Base-by-base conservation (phyloP, 2,329 filamentous ascomycete species). In the Diplodia sapinea region DNA sequence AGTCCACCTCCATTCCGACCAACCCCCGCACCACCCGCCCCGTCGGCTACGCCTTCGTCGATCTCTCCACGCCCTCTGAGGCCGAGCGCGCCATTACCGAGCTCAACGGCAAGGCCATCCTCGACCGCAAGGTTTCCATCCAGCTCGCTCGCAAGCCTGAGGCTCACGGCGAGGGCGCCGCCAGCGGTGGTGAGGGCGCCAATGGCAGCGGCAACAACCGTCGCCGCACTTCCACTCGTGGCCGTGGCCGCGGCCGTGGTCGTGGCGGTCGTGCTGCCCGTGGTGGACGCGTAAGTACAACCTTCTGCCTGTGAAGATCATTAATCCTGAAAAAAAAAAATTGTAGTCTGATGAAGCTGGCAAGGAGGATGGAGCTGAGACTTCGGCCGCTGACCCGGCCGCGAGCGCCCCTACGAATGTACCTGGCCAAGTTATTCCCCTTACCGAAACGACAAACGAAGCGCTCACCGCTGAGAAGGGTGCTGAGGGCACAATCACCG, bases 11-110 rank as follows among this genome's bases (percentile, higher is more conserved):
- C 75, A 99, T 99, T 83, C 95, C 95, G 74, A 97, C 96, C 88
- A 98, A 99, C 87, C 95, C 95, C 79, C 94, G 95, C 82, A 99
- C 94, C 83, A 94, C 93, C 83, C 94, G 95, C 80, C 94, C 95
- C 72, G 95, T 99, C 81, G 95, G 95, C 79, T 99, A 98, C 82
- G 95, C 95, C 79, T 99, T 99, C 80, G 95, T 99, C 81, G 95
- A 98, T 79, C 91, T 99, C 73, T 96, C 93, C 70, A 97, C 94
- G 72, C 92, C 95, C 69, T 89, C 88, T 73, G 95, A 98, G 86
- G 95, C 95, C 72, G 92, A 97, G 84, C 92, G 93, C 81, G 95
- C 95, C 78, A 98, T 99, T 76, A 86, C 88, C 75, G 93, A 97
- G 84, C 91, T 99, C 73, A 97, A 95, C 76, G 94, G 94, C 82